Evolutionary conservation across 495 filamentous ascomycete species (phyloP).

Genomic region (Xylaria flabelliformis): DNA sequence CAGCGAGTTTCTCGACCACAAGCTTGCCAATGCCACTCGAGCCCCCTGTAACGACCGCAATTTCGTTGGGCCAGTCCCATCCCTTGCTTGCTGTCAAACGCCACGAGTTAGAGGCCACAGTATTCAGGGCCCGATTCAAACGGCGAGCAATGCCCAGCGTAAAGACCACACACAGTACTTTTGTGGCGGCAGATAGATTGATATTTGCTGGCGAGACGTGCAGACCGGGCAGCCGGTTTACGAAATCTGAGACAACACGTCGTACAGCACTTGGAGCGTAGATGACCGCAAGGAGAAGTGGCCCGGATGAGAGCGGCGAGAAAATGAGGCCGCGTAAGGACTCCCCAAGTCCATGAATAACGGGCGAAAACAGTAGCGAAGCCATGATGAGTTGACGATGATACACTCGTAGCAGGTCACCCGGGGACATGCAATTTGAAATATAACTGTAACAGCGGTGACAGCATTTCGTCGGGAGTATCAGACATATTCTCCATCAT

Average conservation of each 20-base stretch:
- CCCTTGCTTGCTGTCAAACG: conserved; percentile 44
- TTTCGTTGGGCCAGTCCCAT: conserved; percentile 50
- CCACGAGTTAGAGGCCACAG: conserved; percentile 46
- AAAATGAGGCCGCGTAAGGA: conserved; percentile 13
- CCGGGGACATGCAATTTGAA: neutral
- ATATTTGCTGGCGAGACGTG: neutral
- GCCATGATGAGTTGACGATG: conserved; percentile 7
- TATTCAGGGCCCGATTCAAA: conserved; percentile 54
- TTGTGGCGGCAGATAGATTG: conserved; percentile 4
- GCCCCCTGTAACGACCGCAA: conserved; percentile 65
- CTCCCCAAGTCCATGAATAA: neutral
- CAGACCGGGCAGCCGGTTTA: neutral
- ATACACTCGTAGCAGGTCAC: neutral
- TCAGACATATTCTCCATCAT: neutral
- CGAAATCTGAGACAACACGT: neutral
- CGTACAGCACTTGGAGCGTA: conserved; percentile 16
- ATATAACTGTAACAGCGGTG: neutral
- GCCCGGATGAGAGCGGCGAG: conserved; percentile 21
- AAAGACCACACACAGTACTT: conserved; percentile 47
- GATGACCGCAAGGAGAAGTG: conserved; percentile 21
- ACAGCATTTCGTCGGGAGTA: neutral
- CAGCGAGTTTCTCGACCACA: conserved; percentile 54
- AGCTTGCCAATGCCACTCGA: conserved; percentile 63
- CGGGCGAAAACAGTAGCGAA: conserved; percentile 19
- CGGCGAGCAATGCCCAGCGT: conserved; percentile 50